These are phyloP conservation scores for Emydomyces testavorans DNA, from an alignment of 2,329 filamentous ascomycete genomes.

Conservation along the genomic window DNA sequence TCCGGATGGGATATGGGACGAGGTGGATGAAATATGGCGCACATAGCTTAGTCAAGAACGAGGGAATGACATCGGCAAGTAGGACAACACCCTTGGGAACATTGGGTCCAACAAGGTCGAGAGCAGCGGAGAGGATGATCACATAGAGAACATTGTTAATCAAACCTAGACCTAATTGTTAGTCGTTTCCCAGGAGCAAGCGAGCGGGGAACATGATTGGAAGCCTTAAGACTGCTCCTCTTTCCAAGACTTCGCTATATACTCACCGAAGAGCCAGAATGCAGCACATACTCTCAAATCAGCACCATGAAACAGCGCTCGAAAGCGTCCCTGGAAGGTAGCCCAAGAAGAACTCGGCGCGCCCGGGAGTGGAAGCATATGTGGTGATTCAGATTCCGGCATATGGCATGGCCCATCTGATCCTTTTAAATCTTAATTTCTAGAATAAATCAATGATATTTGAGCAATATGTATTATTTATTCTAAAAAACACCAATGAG, in stretches of 20 bases:
- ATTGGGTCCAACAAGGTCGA: conserved; percentile 78
- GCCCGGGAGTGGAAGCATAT: conserved; percentile 45
- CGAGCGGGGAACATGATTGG: too few relatives aligned
- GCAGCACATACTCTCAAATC: conserved; percentile 62
- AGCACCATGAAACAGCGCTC: conserved; percentile 51
- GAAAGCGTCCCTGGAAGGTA: conserved; percentile 56
- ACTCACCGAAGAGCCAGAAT: conserved; percentile 86
- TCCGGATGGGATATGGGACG: conserved; percentile 66
- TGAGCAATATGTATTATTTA: too few relatives aligned
- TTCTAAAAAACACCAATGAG: too few relatives aligned
- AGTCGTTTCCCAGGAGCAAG: too few relatives aligned
- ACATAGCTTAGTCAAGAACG: conserved; percentile 75
- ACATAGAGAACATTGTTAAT: conserved; percentile 99
- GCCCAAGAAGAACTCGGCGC: conserved; percentile 57
- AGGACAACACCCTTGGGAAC: conserved; percentile 88
- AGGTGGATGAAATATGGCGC: conserved; percentile 89
- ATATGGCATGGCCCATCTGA: not conserved
- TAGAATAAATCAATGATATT: too few relatives aligned
- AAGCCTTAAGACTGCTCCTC: too few relatives aligned
- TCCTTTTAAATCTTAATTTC: too few relatives aligned
- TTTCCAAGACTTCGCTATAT: not conserved
- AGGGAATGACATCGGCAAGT: conserved; percentile 82
- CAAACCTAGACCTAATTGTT: conserved; percentile 46
- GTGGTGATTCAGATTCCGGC: conserved; percentile 1
- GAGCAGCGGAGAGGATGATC: conserved; percentile 85